Evolutionary conservation across 768 basidiomycete species (phyloP), one percentile per base, ranked within the genome.

Genomic region (Termitomyces eurrhizus): DNA sequence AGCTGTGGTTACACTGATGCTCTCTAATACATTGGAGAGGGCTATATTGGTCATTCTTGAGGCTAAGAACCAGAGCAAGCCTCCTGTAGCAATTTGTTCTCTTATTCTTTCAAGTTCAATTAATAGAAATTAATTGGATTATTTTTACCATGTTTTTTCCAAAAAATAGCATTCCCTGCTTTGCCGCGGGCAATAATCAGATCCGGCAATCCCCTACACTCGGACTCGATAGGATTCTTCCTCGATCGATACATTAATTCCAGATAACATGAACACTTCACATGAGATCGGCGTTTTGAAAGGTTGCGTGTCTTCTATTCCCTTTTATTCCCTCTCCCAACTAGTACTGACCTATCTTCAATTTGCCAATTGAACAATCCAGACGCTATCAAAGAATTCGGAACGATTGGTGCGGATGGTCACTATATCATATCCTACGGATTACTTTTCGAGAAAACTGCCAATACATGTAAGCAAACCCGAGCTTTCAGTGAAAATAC

Each of bases 381-480:
- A 55, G 54, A 55, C 44, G 54, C 54, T 14, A 80, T 81, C 63
- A 77, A 79, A 62, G 74, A 78, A 54, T 68, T 74, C 60, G 80
- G 80, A 4, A 67, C 75, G 1, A 53, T 64, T 42, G 76, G 78
- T 44, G 63, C 69, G 44, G 76, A 79, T 57, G 80, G 80, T 11
- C 69, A 69, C 18, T 71, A 66, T 49, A 74, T 69, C 41, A 67
- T 77, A 6, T 56, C 79, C 0, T 80, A 82, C 57, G 80, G 80
- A 0, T 60, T 79, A 26, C 64, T 82, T 18, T 81, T 80, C 58
- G 75, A 80, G 37, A 78, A 81, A 67, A 82, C 80, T 12, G 78
- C 75, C 1, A 72, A 82, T 61, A 78, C 77, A 26, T 66, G 80
- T 82, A 58, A 59, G 68, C 8, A 8, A 37, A n/a, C 29, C 26